Percentiles rank a stretch among this genome's conserved stretches.
Conservation (phyloP, 106 monocot species). For the Allium sativum region DNA sequence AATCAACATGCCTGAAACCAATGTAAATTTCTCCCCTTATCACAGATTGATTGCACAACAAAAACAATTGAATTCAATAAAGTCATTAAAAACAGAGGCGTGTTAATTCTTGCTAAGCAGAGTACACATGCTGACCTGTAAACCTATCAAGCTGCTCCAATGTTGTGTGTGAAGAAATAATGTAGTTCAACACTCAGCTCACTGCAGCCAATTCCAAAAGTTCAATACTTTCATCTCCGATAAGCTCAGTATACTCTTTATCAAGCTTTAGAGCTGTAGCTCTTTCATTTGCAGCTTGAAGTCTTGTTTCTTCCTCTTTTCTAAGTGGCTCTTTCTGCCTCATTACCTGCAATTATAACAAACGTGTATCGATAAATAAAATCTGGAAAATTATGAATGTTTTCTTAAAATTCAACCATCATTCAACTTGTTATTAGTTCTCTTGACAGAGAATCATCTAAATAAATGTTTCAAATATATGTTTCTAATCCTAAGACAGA, state of each 20-base stretch:
- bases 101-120: too few relatives aligned
- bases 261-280: slow-evolving; percentile 91
- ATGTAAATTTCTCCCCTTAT: too few relatives aligned
- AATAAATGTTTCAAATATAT: too few relatives aligned
- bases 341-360: slow-evolving; percentile 37
- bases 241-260: slow-evolving; percentile 79
- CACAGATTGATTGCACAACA: slow-evolving; percentile 5
- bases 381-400: too few relatives aligned
- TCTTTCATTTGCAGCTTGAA: slow-evolving; percentile 83
- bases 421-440: too few relatives aligned
- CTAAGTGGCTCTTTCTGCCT: slow-evolving; percentile 77
- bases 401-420: too few relatives aligned
- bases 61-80: background rate
- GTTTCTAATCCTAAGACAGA: too few relatives aligned
- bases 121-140: slow-evolving; percentile 29
- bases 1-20: slow-evolving; percentile 42
- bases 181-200: slow-evolving; percentile 64
- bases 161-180: slow-evolving; percentile 59
- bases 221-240: slow-evolving; percentile 95
- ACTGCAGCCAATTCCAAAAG: slow-evolving; percentile 91
- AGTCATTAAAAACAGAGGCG: background rate
- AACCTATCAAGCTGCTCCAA: slow-evolving; percentile 65
- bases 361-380: too few relatives aligned
- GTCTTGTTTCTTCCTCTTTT: slow-evolving; percentile 80
- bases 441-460: too few relatives aligned